A percentile compares a stretch with the other conserved stretches of the same genome.
Evolutionary conservation across 139 green algal genomes (phyloP).

Genomic region (Prasinococcaceae sp.): DNA sequence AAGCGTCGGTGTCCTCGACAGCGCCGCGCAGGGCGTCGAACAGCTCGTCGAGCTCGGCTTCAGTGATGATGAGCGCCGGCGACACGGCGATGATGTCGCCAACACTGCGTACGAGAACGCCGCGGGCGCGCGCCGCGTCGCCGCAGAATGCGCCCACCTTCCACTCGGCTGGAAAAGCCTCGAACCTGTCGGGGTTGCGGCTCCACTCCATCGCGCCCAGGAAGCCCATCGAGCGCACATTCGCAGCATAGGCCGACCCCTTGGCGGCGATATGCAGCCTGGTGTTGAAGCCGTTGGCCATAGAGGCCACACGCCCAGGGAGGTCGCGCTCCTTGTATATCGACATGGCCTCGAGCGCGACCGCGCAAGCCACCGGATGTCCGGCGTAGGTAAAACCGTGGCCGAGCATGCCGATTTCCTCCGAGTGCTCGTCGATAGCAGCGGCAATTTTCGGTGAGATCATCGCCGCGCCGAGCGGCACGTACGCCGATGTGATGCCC

Average conservation of each 20-base stretch:
- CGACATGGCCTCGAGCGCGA: constrained; percentile 20
- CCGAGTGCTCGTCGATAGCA: not conserved
- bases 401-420: constrained; percentile 19
- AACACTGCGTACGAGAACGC: constrained; percentile 9
- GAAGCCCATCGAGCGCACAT: too few species aligned
- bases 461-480: constrained; percentile 3
- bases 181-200: too few species aligned
- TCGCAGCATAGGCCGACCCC: too few species aligned
- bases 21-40: not conserved
- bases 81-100: constrained; percentile 25
- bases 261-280: too few species aligned
- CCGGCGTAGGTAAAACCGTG: constrained; percentile 32
- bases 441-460: not conserved
- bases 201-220: too few species aligned
- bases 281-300: too few species aligned
- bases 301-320: too few species aligned
- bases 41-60: constrained; percentile 12
- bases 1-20: not conserved
- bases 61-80: constrained; percentile 23
- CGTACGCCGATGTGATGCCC: constrained; percentile 7
- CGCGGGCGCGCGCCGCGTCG: too few species aligned
- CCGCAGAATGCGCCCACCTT: too few species aligned
- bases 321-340: constrained; percentile 31
- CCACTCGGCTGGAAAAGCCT: too few species aligned
- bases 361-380: constrained; percentile 26